Base-by-base conservation (phyloP, 169 alveolate genomes). In the Plasmodium falciparum region DNA sequence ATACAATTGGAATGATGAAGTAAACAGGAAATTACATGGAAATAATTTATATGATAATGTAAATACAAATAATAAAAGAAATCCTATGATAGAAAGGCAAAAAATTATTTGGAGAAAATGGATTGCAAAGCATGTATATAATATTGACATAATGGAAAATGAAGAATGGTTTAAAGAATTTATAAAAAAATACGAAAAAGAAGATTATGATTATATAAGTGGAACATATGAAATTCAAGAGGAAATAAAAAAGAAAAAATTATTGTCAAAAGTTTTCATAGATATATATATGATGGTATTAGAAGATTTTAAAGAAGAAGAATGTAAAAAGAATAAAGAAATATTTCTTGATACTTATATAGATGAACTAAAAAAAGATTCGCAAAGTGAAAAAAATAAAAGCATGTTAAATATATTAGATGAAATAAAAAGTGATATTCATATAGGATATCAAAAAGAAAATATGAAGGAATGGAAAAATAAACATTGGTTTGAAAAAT, bases 131-230 rank as follows among this genome's bases (percentile, higher is more conserved):
- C 12, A 50, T 12, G 15, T 1, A 50, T 11, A 50, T 50, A n/a
- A 50, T 1, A 50, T 50, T 12, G 59, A 50, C 12, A 4, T 12
- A 50, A 12, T 8, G 62, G 17, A 54, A 11, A 54, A 6, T n/a
- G 62, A 54, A 12, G n/a, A 54, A 54, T 54, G 62, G 17, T 54
- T 54, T 54, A 8, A 8, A 54, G 62, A 54, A 54, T 54, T 54
- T n/a, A 54, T 8, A 3, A 6, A n/a, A 54, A 11, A 54, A 54
- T 54, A 20, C 26, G 17, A 54, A 54, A 54, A 54, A 0, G 17
- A 54, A 3, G 62, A 54, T 4, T 4, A 11, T 3, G 17, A 54
- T 6, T 54, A 54, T 54, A 54, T 54, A 20, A 0, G 6, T 0
- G 62, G 17, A 54, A 11, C 1, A 54, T 3, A 54, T 5, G 24